A percentile compares a stretch with the other conserved stretches of the same genome.
phyloP scores from a whole-genome alignment of 2,329 filamentous ascomycete genomes.

The Colletotrichum lini region DNA sequence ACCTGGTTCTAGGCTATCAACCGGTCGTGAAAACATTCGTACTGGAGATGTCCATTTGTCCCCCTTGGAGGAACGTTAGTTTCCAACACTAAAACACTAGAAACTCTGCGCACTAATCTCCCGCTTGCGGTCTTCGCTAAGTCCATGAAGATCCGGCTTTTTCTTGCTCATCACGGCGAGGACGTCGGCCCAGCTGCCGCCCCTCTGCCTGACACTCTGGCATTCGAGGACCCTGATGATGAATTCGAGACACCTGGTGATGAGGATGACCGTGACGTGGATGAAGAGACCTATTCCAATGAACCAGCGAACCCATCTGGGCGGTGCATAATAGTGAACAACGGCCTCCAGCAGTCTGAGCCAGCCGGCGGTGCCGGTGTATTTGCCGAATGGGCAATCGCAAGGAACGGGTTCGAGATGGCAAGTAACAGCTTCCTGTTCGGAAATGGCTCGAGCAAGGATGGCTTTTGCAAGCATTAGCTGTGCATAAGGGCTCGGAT shows the following conservation, averaged over 20 bases:
- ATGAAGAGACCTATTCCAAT: neutral
- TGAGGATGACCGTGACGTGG: neutral
- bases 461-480: too few relatives aligned
- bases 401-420: slow-evolving; percentile 1
- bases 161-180: neutral
- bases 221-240: neutral
- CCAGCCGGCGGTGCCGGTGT: neutral
- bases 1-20: too few relatives aligned
- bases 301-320: slow-evolving; percentile 1
- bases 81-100: too few relatives aligned
- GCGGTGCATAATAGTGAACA: slow-evolving; percentile 16
- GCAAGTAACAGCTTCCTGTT: neutral
- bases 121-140: neutral
- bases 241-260: slow-evolving; percentile 1
- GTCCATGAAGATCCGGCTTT: neutral
- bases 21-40: too few relatives aligned
- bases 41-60: too few relatives aligned
- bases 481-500: too few relatives aligned
- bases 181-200: neutral
- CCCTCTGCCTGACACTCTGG: neutral
- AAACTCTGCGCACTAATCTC: neutral
- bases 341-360: neutral
- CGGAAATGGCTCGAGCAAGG: too few relatives aligned
- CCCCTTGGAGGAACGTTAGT: too few relatives aligned
- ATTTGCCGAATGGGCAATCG: slow-evolving; percentile 15